These are phyloP conservation scores for Mortierella sp. DNA, from an alignment of 371 early-diverging fungal genomes.

Conservation along the genomic window DNA sequence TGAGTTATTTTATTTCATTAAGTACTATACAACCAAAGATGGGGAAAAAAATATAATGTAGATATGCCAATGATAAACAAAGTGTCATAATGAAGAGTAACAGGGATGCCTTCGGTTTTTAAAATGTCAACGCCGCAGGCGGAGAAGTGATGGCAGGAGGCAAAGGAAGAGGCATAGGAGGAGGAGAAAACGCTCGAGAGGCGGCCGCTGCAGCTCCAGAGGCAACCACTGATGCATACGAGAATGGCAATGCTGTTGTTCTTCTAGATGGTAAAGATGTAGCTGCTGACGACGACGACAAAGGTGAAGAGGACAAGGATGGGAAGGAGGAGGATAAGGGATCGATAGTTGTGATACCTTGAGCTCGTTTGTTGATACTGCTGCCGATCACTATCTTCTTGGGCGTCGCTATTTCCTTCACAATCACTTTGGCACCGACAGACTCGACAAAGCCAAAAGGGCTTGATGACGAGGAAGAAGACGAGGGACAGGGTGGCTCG, in stretches of 20 bases:
- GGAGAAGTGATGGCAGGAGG: conserved; percentile 11
- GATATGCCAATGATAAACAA: too few relatives aligned
- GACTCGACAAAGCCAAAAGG: not conserved
- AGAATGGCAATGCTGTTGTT: conserved; percentile 21
- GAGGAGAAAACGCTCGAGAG: conserved; percentile 28
- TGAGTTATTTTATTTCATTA: too few relatives aligned
- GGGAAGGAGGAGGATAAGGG: conserved; percentile 17
- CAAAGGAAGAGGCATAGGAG: too few relatives aligned
- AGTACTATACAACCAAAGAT: too few relatives aligned
- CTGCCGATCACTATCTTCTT: not conserved
- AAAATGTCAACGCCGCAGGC: conserved; percentile 22
- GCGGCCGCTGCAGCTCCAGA: conserved; percentile 37
- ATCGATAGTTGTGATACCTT: not conserved
- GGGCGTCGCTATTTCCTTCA: not conserved
- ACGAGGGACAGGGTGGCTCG: conserved; percentile 19
- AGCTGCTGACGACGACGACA: conserved; percentile 4
- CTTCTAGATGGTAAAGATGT: not conserved
- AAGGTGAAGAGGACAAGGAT: conserved; percentile 2
- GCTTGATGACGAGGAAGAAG: not conserved
- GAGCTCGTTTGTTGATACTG: not conserved
- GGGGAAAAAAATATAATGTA: too few relatives aligned
- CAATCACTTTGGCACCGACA: not conserved
- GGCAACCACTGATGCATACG: conserved; percentile 46
- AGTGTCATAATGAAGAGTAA: too few relatives aligned
- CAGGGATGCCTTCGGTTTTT: too few relatives aligned